phyloP scores from a whole-genome alignment of 441 rosid species.

The Erysimum cheiri region DNA sequence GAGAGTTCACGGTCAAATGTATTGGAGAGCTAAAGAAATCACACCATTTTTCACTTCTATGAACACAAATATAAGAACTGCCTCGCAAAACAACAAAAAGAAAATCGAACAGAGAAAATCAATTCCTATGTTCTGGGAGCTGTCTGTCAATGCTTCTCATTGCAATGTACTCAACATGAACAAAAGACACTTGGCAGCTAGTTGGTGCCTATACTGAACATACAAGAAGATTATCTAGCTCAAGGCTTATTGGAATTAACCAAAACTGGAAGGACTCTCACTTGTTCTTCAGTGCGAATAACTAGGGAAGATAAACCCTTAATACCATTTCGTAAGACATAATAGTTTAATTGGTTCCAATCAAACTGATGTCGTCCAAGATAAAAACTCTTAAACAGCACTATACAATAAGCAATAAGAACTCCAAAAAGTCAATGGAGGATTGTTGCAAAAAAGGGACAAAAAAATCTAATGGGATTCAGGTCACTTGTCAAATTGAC shows the following conservation, averaged over 20 bases:
- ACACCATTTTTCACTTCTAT: constrained; percentile 6
- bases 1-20: constrained; percentile 28
- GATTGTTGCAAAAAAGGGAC: not conserved
- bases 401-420: constrained; percentile 11
- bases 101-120: constrained; percentile 4
- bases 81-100: not conserved
- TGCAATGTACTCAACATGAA: constrained; percentile 14
- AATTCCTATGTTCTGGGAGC: constrained; percentile 15
- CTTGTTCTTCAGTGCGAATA: not conserved
- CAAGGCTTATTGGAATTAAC: not conserved
- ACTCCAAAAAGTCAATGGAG: constrained; percentile 38
- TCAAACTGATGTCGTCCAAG: not conserved
- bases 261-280: not conserved
- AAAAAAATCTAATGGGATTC: constrained; percentile 7
- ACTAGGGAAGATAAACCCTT: constrained; percentile 5
- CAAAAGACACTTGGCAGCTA: not conserved
- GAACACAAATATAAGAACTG: not conserved
- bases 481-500: constrained; percentile 10
- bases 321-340: not conserved
- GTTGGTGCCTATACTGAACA: not conserved
- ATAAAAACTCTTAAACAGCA: constrained; percentile 1
- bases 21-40: constrained; percentile 19
- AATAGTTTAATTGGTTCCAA: not conserved
- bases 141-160: not conserved
- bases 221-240: constrained; percentile 15